These are phyloP conservation scores for Suillus tomentosus DNA, from an alignment of 768 basidiomycete species.

Conservation along the genomic window DNA sequence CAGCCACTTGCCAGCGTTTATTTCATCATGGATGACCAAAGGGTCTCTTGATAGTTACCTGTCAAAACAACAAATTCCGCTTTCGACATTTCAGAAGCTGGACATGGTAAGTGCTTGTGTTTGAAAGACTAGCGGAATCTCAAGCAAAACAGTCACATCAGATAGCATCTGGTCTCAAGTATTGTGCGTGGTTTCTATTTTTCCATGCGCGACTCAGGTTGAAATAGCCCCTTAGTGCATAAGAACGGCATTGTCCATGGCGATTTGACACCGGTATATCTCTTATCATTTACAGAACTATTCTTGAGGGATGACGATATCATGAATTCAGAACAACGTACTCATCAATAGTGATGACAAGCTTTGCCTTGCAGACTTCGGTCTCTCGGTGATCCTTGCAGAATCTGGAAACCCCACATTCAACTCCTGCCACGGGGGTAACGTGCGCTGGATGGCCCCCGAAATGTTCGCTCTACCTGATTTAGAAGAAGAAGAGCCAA, in stretches of 20 bases:
- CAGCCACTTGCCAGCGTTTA: conserved; percentile 30
- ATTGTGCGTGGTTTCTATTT: conserved; percentile 17
- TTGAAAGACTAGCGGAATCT: too few species aligned
- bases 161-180: conserved; percentile 25
- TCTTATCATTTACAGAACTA: too few species aligned
- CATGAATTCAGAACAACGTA: conserved; percentile 23
- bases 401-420: conserved; percentile 17
- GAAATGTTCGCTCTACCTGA: conserved; percentile 29
- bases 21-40: conserved; percentile 37
- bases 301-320: not conserved
- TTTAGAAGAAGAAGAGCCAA: too few species aligned
- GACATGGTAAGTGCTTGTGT: conserved; percentile 15
- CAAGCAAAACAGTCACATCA: conserved; percentile 23
- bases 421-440: conserved; percentile 29
- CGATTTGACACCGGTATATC: conserved; percentile 40
- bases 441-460: conserved; percentile 41
- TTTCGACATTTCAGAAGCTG: conserved; percentile 17
- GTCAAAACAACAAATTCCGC: conserved; percentile 15
- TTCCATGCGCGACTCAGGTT: not conserved
- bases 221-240: conserved; percentile 15
- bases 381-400: conserved; percentile 26
- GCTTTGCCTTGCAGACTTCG: conserved; percentile 35
- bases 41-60: conserved; percentile 34
- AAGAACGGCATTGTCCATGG: conserved; percentile 38
- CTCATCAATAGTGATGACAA: conserved; percentile 16